Evolutionary conservation across 1,284 basidiomycete species (phyloP).

Genomic region (Puccinia horiana): DNA sequence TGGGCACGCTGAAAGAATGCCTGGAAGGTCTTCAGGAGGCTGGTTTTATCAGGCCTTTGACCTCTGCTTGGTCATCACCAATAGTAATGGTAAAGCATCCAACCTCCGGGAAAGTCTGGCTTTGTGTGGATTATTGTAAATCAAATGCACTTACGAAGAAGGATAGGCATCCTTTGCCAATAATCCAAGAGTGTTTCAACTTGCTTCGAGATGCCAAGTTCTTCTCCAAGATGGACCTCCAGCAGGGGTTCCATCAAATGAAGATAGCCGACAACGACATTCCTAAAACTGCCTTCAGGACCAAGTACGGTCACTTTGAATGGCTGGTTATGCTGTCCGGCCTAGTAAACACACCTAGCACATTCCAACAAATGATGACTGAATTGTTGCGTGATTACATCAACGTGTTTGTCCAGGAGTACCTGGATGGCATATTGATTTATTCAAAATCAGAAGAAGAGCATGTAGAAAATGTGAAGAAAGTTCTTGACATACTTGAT

Average conservation of each 20-base stretch:
- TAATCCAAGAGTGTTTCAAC: slow-evolving; percentile 15
- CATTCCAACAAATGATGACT: slow-evolving; percentile 51
- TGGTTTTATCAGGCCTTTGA: not conserved
- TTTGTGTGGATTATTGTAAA: not conserved
- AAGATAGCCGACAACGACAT: slow-evolving; percentile 10
- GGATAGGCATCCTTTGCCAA: slow-evolving; percentile 3
- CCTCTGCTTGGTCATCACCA: slow-evolving; percentile 8
- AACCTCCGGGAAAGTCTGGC: not conserved
- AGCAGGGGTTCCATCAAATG: slow-evolving; percentile 17
- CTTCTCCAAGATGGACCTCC: slow-evolving; percentile 17
- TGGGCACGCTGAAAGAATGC: not conserved
- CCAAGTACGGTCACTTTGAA: slow-evolving; percentile 15
- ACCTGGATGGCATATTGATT: slow-evolving; percentile 51
- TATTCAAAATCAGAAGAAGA: slow-evolving; percentile 40
- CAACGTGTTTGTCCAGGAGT: slow-evolving; percentile 28
- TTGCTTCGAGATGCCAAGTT: not conserved
- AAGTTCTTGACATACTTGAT: slow-evolving; percentile 5
- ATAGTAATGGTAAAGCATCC: slow-evolving; percentile 2
- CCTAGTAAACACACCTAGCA: slow-evolving; percentile 49
- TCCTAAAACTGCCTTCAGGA: slow-evolving; percentile 30
- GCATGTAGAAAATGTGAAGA: slow-evolving; percentile 11
- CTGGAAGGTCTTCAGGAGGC: not conserved
- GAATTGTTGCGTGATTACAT: slow-evolving; percentile 33
- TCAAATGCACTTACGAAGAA: slow-evolving; percentile 5
- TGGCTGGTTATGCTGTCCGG: slow-evolving; percentile 50